Base-by-base conservation (phyloP, 1,284 basidiomycete genomes). In the Leccinum pallidistipes region DNA sequence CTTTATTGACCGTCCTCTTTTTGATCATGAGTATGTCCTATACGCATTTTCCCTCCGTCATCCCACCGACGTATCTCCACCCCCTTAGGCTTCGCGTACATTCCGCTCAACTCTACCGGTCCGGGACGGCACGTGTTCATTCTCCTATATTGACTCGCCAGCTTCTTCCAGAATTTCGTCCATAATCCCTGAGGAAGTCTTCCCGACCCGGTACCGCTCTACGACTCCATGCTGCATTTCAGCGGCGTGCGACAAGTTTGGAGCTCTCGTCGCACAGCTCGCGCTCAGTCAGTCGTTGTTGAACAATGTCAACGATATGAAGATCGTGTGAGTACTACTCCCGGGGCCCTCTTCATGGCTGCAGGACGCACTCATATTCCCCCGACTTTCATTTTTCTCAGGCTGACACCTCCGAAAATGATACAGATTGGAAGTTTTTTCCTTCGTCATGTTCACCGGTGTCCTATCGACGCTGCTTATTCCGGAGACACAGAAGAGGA, bases 131-230 rank as follows among this genome's bases (percentile, higher is more conserved):
- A 80, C 51, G 77, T 80, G 1, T 87, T 90, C 71, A 81, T 89
- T 55, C 81, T 83, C 72, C 75, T 89, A 49, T 90, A 83, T 74
- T 86, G 85, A 72, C 76, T 88, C 59, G 76, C 85, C 55, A 82
- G 80, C 69, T 83, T 84, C 69, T 83, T 83, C 72, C 76, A 79
- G 59, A 84, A 83, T 67, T 85, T 83, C 67, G 88, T 92, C 81
- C 65, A 68, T 91, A 64, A 76, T 91, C 49, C 90, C 90, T 31
- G 87, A 83, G 4, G 88, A 92, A 72, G 81, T 79, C 32, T 92
- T 91, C 81, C 89, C 90, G 2, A 91, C 90, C 3, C 82, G 89
- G 40, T 89, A 90, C 76, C 81, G 88, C 55, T 83, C 86, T 1
- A 90, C 88, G n/a, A 86, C 82, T 24, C 24, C 24, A 7, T 83